Evolutionary conservation across 2,329 filamentous ascomycete species (phyloP).

Genomic region (Graphilbum ipis-grandicollis): DNA sequence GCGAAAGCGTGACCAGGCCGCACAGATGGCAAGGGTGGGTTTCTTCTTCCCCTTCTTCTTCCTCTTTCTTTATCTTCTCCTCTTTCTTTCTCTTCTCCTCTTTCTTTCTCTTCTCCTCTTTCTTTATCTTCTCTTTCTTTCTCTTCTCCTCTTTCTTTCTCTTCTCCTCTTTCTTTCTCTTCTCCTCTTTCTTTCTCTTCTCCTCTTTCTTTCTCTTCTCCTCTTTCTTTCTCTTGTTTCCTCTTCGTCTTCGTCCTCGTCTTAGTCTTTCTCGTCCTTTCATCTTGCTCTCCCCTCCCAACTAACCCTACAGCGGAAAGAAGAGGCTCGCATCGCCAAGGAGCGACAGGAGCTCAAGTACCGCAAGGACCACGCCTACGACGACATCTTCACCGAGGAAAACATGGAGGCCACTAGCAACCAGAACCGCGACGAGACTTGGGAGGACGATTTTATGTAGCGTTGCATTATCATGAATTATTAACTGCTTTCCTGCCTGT

Average conservation of each 20-base stretch:
- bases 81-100: neutral
- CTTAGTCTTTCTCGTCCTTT: too few species aligned
- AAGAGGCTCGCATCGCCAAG: constrained; percentile 54
- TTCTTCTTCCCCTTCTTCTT: neutral
- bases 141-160: too few species aligned
- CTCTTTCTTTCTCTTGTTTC: neutral
- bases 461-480: neutral
- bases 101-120: neutral
- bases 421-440: constrained; percentile 60
- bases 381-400: constrained; percentile 76
- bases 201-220: too few species aligned
- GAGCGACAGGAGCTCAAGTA: constrained; percentile 81
- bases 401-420: constrained; percentile 66
- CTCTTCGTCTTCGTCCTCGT: too few species aligned
- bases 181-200: constrained; percentile 1
- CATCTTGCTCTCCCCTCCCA: neutral
- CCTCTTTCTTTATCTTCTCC: too few species aligned
- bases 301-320: constrained; percentile 44
- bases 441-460: constrained; percentile 89
- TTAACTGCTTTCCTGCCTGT: neutral
- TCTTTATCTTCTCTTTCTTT: neutral
- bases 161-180: neutral
- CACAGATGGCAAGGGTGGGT: constrained; percentile 42
- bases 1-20: constrained; percentile 51
- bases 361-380: constrained; percentile 96